Percentiles rank a stretch among this genome's conserved stretches.
Conservation (phyloP, 805 yeast species). For the Candida insectalens region DNA sequence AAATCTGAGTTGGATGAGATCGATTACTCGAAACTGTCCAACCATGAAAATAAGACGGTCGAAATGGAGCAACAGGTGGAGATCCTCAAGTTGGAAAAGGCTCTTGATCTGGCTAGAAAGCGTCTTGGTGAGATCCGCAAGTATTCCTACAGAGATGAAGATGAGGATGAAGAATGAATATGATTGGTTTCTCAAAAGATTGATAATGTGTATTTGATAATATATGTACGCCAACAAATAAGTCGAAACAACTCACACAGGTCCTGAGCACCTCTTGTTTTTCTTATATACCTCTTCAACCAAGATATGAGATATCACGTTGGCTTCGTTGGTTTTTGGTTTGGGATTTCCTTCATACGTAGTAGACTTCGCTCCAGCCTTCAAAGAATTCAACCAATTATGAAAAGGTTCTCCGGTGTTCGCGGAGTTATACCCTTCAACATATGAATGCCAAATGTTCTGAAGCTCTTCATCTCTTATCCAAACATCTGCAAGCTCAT, state of each 20-base stretch:
- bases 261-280: too few species aligned
- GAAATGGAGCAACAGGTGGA: conserved; percentile 94
- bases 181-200: too few species aligned
- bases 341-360: too few species aligned
- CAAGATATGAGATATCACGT: too few species aligned
- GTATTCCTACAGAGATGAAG: conserved; percentile 55
- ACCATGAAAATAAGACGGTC: conserved; percentile 73
- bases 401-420: conserved; percentile 6
- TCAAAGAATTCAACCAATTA: conserved; percentile 13
- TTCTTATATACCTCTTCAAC: too few species aligned
- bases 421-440: conserved; percentile 20
- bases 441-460: conserved; percentile 23
- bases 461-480: conserved; percentile 14
- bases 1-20: conserved; percentile 29
- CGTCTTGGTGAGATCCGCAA: conserved; percentile 78
- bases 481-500: conserved; percentile 21
- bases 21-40: conserved; percentile 59
- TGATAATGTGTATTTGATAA: background rate
- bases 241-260: too few species aligned
- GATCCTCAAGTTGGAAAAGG: conserved; percentile 72
- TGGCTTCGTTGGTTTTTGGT: too few species aligned
- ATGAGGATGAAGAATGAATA: conserved; percentile 31
- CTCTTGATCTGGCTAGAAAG: conserved; percentile 63
- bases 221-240: too few species aligned
- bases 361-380: too few species aligned